Conservation (phyloP, 2,329 filamentous ascomycete genomes). For the Claviceps lovelessii region DNA sequence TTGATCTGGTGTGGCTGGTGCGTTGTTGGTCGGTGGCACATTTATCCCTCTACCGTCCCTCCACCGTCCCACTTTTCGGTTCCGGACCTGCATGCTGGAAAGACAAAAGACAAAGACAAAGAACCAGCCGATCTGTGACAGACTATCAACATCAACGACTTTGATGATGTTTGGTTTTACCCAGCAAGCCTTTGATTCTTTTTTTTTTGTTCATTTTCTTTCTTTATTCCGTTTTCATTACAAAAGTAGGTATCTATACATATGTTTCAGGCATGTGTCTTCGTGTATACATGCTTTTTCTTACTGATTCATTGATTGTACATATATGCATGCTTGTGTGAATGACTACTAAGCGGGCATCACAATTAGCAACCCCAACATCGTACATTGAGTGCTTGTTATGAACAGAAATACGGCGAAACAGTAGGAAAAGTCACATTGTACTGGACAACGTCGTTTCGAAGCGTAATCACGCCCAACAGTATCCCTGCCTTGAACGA, state of each 20-base stretch:
- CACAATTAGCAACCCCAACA: not conserved
- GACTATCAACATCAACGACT: not conserved
- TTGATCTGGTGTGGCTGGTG: not conserved
- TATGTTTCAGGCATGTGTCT: not conserved
- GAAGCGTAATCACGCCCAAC: not conserved
- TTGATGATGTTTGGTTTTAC: not conserved
- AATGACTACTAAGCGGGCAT: not conserved
- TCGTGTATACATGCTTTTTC: not conserved
- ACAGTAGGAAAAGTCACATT: not conserved
- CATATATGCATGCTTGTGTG: not conserved
- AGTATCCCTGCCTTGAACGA: not conserved
- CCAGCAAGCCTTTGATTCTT: too few relatives aligned
- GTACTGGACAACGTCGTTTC: not conserved
- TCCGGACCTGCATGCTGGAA: too few relatives aligned
- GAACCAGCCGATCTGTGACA: too few relatives aligned
- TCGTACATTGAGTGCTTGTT: not conserved
- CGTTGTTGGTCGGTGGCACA: not conserved
- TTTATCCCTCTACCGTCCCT: not conserved
- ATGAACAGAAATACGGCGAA: not conserved
- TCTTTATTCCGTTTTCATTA: not conserved
- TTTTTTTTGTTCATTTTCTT: not conserved
- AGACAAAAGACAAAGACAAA: too few relatives aligned
- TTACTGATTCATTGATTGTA: not conserved
- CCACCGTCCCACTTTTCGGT: not conserved
- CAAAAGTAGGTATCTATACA: not conserved